Base-by-base conservation (phyloP, 805 yeast genomes). In the Barnettozyma californica region DNA sequence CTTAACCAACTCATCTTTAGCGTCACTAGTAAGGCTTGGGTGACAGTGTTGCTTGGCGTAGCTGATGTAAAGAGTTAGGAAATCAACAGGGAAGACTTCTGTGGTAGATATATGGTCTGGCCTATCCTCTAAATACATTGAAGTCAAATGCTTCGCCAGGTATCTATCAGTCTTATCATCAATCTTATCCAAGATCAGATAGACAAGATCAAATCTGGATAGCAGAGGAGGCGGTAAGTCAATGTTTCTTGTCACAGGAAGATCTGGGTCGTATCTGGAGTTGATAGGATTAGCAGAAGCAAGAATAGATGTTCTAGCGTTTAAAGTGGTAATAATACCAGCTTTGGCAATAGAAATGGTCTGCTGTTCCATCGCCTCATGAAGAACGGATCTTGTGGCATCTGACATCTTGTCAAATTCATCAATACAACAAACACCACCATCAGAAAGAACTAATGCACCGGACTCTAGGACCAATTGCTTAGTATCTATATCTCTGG, bases 361-460 rank as follows among this genome's bases (percentile, higher is more conserved):
- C 67, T 94, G 99, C 66, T 94, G 99, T 71, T 94, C 99, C 99
- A 94, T 94, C 10, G 94, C 99, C 74, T 94, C 99, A 65, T 94
- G 99, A 46, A 94, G 72, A 10, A 94, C 98, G 9, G 97, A 89
- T 61, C 98, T 75, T 0, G 98, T 92, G 2, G 95, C 71, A 57
- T 94, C 98, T 47, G 85, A 79, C 99, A 94, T 94, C 68, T 94
- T 94, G 70, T 94, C 99, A 63, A 92, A 94, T 73, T 94, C 99
- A 73, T 94, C 99, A 64, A 94, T 94, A 69, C 99, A 94, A 71
- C 99, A 94, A 39, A 94, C 83, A 75, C 99, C 99, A 50, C 98
- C 98, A 68, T 94, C 99, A 9, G 97, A 88, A 40, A 94, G 73
- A 13, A 94, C 98, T 54, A 94, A 75, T 0, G 99, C 99, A 65